Base-by-base conservation (phyloP, 108 stramenopile genomes). In the Fragilariopsis cylindrus region DNA sequence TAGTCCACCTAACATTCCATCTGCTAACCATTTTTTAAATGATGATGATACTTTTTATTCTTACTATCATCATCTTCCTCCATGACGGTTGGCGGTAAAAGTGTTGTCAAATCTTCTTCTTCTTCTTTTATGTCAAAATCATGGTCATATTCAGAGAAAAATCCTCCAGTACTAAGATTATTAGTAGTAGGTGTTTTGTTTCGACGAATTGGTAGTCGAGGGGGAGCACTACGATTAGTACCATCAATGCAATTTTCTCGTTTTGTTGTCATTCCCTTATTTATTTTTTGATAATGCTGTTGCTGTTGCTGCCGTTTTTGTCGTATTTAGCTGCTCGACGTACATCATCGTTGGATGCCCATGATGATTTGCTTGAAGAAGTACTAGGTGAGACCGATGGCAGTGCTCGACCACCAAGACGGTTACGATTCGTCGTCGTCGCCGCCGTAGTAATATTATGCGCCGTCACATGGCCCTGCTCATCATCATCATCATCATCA, bases 1-100 rank as follows among this genome's bases (percentile, higher is more conserved):
- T 42, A 87, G 57, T 42, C 74, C 56, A 49, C 75, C 83, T 48
- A 84, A 30, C 21, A 82, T 74, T 5, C 74, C 78, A 8, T 71
- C 71, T 30, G 73, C 67, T 49, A 80, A 18, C 79, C 79, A 80
- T 4, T 40, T 69, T 2, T 66, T 56, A 50, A 79, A 79, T 7
- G 57, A 21, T 3, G 62, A 63, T n/a, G 43, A 15, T 12, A 15
- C 52, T 53, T 53, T 11, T 53, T 15, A 15, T 15, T 30, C 21
- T 40, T 40, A 16, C 0, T 43, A 45, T 44, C 62, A 4, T 9
- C 62, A 11, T 15, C 43, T 3, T 63, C 40, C 39, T 45, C 43
- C 13, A 63, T 45, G 3, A 11, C 1, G 5, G 43, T 63, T 9
- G 62, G 62, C 0, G 62, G 43, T 15, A 63, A 7, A 42, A 63